Conservation (phyloP, 163 green algal species). For the Chlorella variabilis region DNA sequence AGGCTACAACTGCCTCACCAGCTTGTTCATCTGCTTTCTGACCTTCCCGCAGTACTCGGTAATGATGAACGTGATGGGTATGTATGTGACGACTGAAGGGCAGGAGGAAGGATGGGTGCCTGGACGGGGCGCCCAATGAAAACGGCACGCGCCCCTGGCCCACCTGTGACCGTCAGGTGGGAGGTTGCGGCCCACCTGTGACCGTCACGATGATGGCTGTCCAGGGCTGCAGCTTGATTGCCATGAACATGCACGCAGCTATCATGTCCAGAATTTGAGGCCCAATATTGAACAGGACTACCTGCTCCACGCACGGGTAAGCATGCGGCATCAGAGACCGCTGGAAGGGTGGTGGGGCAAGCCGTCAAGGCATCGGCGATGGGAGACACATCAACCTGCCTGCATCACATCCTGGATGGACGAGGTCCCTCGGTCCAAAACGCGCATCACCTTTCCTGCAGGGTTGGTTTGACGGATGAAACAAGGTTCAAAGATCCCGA, state of each 20-base stretch:
- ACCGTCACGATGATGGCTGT: conserved; percentile 77
- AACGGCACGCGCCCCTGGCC: too few relatives aligned
- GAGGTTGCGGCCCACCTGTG: conserved; percentile 54
- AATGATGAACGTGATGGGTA: conserved; percentile 74
- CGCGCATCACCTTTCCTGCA: conserved; percentile 80
- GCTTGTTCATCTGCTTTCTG: conserved; percentile 74
- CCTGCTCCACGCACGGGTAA: not conserved
- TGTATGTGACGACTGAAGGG: conserved; percentile 65
- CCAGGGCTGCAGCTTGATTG: conserved; percentile 62
- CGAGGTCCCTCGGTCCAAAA: conserved; percentile 76
- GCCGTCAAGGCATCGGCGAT: too few relatives aligned
- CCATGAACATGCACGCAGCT: conserved; percentile 78
- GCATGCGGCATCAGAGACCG: not conserved
- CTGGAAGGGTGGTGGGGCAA: too few relatives aligned
- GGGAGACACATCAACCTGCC: not conserved
- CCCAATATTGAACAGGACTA: conserved; percentile 29
- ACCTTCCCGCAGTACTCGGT: conserved; percentile 68
- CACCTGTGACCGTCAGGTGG: too few relatives aligned
- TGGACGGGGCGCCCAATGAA: too few relatives aligned
- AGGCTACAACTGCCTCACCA: too few relatives aligned
- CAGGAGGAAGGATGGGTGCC: conserved; percentile 36
- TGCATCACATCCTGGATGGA: conserved; percentile 49
- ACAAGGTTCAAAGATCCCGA: too few relatives aligned
- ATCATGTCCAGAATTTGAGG: conserved; percentile 73
- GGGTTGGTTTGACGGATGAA: not conserved